These are phyloP conservation scores for Rhodotorula sp. DNA, from an alignment of 1,284 basidiomycete genomes.

Conservation along the genomic window DNA sequence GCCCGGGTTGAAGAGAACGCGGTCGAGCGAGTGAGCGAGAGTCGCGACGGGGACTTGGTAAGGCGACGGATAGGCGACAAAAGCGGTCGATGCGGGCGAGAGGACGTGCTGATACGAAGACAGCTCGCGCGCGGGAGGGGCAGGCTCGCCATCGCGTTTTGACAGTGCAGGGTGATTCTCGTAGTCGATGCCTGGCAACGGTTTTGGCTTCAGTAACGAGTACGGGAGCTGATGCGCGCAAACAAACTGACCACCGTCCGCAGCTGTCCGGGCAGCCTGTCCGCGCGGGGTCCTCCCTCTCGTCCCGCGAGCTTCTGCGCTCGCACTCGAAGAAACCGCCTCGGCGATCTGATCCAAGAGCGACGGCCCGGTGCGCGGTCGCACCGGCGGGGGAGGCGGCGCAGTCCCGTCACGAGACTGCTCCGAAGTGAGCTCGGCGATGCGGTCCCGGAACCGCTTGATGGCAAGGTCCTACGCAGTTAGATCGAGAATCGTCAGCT, in stretches of 20 bases:
- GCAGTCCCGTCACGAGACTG: not conserved
- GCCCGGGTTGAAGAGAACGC: slow-evolving; percentile 86
- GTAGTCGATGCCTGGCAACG: not conserved
- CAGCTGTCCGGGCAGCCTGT: not conserved
- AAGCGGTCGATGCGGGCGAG: slow-evolving; percentile 8
- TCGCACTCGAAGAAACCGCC: not conserved
- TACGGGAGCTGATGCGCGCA: not conserved
- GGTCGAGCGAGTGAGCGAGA: slow-evolving; percentile 73
- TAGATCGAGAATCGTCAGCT: not conserved
- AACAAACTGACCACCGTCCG: not conserved
- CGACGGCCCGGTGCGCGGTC: not conserved
- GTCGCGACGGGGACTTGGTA: slow-evolving; percentile 59
- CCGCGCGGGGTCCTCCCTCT: not conserved
- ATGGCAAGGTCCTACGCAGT: not conserved
- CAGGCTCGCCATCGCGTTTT: no score
- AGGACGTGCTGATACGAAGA: slow-evolving; percentile 23
- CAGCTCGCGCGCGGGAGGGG: not conserved
- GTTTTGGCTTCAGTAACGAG: no score
- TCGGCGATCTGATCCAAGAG: slow-evolving; percentile 6
- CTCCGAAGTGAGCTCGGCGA: not conserved
- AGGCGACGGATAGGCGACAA: slow-evolving; percentile 10
- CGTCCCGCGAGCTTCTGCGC: not conserved
- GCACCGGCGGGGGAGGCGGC: not conserved
- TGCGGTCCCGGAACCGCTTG: not conserved
- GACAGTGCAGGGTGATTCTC: slow-evolving; percentile 10